These are phyloP conservation scores for Pestalotiopsis sp. DNA, from an alignment of 2,329 filamentous ascomycete species.

Conservation along the genomic window DNA sequence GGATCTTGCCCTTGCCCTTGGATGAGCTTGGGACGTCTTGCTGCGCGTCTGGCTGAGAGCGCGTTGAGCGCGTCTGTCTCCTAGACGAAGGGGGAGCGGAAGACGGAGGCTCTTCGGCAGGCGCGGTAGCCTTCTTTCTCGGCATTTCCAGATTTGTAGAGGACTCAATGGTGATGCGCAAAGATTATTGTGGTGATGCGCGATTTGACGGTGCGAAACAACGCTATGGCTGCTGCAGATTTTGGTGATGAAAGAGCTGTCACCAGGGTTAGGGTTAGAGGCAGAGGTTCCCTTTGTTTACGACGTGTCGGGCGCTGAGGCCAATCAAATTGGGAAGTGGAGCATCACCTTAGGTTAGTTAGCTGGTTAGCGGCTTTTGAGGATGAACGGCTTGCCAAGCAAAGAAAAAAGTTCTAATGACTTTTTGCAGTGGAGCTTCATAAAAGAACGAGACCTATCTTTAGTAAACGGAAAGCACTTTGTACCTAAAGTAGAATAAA, in stretches of 20 bases:
- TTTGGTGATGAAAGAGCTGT: neutral
- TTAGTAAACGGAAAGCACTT: too few species aligned
- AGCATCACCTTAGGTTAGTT: neutral
- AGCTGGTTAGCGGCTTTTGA: neutral
- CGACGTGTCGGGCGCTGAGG: neutral
- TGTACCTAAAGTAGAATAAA: too few species aligned
- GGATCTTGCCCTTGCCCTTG: neutral
- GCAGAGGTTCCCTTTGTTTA: neutral
- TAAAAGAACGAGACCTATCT: too few species aligned
- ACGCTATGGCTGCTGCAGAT: neutral
- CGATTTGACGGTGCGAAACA: neutral
- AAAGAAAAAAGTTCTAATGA: neutral
- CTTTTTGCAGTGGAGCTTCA: too few species aligned
- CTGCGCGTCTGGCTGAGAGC: neutral
- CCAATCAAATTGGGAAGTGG: neutral
- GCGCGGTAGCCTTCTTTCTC: neutral
- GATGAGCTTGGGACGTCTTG: neutral
- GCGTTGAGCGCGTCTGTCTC: conserved; percentile 1
- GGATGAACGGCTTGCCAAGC: neutral
- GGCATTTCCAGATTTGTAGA: neutral
- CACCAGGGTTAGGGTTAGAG: neutral
- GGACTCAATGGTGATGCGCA: neutral
- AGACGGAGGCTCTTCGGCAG: neutral
- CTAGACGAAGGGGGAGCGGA: neutral
- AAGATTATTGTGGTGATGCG: neutral